These are phyloP conservation scores for Polygonum aviculare DNA, from an alignment of 148 eudicot species.

Conservation along the genomic window DNA sequence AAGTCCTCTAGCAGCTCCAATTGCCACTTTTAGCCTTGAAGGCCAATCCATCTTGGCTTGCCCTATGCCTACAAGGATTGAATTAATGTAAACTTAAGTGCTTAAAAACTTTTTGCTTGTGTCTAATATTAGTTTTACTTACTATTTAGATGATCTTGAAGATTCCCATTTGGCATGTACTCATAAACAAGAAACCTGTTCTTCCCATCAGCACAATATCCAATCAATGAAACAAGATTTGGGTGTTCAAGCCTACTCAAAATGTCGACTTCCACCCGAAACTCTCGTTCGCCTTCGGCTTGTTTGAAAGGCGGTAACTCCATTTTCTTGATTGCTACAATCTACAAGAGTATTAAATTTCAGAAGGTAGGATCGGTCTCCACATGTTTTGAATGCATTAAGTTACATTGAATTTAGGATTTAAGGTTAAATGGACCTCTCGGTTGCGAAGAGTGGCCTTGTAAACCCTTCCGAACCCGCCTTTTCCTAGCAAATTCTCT, in stretches of 20 bases:
- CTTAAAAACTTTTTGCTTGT: neutral
- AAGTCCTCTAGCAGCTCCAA: conserved; percentile 95
- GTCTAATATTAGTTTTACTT: conserved; percentile 7
- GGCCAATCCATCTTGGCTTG: conserved; percentile 90
- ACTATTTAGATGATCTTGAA: conserved; percentile 87
- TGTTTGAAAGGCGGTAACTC: conserved; percentile 63
- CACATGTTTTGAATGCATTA: too few relatives aligned
- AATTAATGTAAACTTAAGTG: neutral
- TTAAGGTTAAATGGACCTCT: conserved; percentile 36
- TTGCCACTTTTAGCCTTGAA: conserved; percentile 81
- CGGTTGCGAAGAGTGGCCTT: conserved; percentile 76
- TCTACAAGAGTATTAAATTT: conserved; percentile 18
- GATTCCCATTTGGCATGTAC: conserved; percentile 81
- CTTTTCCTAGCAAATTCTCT: conserved; percentile 76
- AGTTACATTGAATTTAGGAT: too few relatives aligned
- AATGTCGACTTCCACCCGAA: conserved; percentile 95
- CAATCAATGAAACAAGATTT: conserved; percentile 78
- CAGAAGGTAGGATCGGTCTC: neutral
- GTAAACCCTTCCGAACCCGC: conserved; percentile 92
- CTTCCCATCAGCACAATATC: conserved; percentile 91
- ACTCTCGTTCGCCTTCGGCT: conserved; percentile 94
- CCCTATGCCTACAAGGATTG: conserved; percentile 17
- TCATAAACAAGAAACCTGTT: conserved; percentile 90
- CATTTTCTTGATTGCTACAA: conserved; percentile 99
- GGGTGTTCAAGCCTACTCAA: conserved; percentile 90